Evolutionary conservation across 2,329 filamentous ascomycete genomes (phyloP).

Genomic region (Neurospora sp.): DNA sequence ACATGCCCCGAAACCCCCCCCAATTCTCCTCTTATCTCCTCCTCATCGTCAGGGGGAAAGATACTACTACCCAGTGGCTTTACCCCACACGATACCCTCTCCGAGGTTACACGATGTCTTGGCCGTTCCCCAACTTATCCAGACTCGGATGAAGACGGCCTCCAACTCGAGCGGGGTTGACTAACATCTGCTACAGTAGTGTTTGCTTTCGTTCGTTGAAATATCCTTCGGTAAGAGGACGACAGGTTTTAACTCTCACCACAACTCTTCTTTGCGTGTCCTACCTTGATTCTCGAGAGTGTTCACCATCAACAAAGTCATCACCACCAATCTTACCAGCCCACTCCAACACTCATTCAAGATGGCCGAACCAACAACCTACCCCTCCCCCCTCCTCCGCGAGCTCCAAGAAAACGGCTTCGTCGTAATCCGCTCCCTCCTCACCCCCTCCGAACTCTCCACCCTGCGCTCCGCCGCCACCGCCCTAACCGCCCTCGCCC

Average conservation of each 20-base stretch:
- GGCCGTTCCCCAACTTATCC: background rate
- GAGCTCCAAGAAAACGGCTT: slow-evolving; percentile 61
- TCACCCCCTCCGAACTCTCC: slow-evolving; percentile 45
- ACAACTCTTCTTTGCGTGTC: background rate
- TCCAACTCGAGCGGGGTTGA: background rate
- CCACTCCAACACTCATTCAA: background rate
- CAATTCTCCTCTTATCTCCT: background rate
- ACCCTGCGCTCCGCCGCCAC: slow-evolving; percentile 50
- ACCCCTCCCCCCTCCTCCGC: slow-evolving; percentile 5
- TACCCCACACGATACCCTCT: background rate
- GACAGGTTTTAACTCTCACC: background rate
- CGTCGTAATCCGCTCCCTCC: slow-evolving; percentile 58
- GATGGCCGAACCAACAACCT: background rate
- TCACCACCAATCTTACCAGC: background rate
- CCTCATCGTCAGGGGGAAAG: background rate
- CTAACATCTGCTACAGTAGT: background rate
- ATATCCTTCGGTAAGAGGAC: background rate
- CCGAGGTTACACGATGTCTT: background rate
- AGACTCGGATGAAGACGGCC: background rate
- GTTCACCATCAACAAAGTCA: background rate
- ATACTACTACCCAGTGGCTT: background rate
- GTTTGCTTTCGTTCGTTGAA: background rate
- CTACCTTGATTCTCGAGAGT: background rate
- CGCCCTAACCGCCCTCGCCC: slow-evolving; percentile 49
- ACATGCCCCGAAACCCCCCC: background rate